Percentiles rank a stretch among this genome's conserved stretches.
These are phyloP conservation scores for Fusarium veterinarium DNA, from an alignment of 2,329 filamentous ascomycete genomes.

Conservation along the genomic window DNA sequence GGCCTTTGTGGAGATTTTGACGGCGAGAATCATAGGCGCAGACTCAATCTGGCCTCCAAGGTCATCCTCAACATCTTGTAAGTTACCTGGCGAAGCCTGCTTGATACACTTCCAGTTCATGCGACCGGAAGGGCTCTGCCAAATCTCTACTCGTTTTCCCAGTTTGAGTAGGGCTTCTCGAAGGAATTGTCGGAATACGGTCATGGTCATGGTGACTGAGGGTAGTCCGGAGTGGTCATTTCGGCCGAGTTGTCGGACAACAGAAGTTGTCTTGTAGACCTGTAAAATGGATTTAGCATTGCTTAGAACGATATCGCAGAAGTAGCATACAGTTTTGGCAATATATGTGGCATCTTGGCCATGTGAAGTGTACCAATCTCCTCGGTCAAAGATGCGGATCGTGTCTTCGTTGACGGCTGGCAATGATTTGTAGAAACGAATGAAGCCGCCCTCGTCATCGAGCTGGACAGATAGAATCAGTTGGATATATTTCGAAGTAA, in stretches of 20 bases:
- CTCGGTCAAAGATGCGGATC: conserved; percentile 90
- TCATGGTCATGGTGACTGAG: conserved; percentile 95
- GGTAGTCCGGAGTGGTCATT: conserved; percentile 85
- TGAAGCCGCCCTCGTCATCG: conserved; percentile 97
- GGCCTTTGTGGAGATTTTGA: conserved; percentile 92
- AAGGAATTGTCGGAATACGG: conserved; percentile 94
- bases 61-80: conserved; percentile 97
- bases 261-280: conserved; percentile 98
- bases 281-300: conserved; percentile 47
- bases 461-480: conserved; percentile 64
- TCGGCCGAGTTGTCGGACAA: conserved; percentile 88
- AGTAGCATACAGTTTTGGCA: conserved; percentile 72
- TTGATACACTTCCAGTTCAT: conserved; percentile 95
- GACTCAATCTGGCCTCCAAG: conserved; percentile 87
- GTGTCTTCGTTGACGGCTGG: conserved; percentile 77
- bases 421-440: conserved; percentile 93
- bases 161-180: conserved; percentile 93
- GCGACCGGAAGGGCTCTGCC: conserved; percentile 77
- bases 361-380: conserved; percentile 96
- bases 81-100: conserved; percentile 92
- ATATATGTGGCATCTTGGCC: conserved; percentile 87
- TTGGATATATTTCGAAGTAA: background rate
- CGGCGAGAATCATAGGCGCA: conserved; percentile 92
- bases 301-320: background rate
- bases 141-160: conserved; percentile 92